Evolutionary conservation across 2,329 filamentous ascomycete genomes (phyloP).

Genomic region (Ramularia collo-cygni): DNA sequence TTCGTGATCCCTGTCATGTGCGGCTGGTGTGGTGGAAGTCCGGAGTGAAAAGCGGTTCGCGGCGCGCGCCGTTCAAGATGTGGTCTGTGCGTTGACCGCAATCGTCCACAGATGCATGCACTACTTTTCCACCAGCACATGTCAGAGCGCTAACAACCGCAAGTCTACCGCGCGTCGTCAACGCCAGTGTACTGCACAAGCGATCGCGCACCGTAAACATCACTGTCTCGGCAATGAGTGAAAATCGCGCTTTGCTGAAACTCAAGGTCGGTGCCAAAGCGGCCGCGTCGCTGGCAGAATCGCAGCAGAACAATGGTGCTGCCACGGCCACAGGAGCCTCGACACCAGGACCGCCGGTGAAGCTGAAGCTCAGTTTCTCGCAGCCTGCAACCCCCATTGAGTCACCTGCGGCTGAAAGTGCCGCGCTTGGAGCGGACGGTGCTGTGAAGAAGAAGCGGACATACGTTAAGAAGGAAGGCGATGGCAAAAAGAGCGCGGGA

Average conservation of each 20-base stretch:
- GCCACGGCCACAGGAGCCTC: constrained; percentile 9
- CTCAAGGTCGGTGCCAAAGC: constrained; percentile 16
- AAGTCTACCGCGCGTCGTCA: too few species aligned
- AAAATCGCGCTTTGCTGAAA: constrained; percentile 14
- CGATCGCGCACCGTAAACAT: neutral
- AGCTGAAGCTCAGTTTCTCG: constrained; percentile 23
- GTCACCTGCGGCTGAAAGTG: constrained; percentile 11
- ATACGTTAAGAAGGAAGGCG: constrained; percentile 34
- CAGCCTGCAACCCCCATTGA: constrained; percentile 21
- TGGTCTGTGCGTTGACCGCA: neutral
- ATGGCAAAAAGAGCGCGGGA: constrained; percentile 21
- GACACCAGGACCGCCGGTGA: constrained; percentile 12
- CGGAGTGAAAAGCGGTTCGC: too few species aligned
- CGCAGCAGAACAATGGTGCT: constrained; percentile 7
- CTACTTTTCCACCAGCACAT: too few species aligned
- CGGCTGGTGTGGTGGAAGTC: too few species aligned
- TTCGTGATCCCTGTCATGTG: too few species aligned
- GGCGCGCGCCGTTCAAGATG: too few species aligned
- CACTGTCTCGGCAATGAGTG: constrained; percentile 1
- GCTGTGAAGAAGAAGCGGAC: constrained; percentile 34
- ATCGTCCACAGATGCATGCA: neutral
- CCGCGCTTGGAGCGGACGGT: neutral
- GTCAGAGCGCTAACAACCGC: neutral
- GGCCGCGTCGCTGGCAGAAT: constrained; percentile 2
- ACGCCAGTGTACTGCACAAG: neutral